Evolutionary conservation across 78 protist species (phyloP).

Genomic region (Isochrysis galbana): DNA sequence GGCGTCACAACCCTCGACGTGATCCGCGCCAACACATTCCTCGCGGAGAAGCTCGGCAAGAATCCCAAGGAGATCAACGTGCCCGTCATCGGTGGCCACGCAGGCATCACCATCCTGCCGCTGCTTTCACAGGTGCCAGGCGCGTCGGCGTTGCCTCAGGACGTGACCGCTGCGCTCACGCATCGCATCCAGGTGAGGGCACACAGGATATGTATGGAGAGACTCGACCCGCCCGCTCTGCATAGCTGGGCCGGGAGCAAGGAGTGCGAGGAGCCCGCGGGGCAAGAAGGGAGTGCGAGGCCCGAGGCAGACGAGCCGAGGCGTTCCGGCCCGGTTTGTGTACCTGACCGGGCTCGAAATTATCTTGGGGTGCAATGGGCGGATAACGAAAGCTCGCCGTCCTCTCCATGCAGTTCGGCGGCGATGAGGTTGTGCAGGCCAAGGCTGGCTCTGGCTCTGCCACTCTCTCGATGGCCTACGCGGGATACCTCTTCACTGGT

Average conservation of each 20-base stretch:
- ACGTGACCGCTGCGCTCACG: background rate
- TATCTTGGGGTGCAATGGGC: background rate
- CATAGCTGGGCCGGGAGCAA: no score
- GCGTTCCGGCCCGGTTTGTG: no score
- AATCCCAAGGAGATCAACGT: constrained; percentile 44
- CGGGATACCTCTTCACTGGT: constrained; percentile 76
- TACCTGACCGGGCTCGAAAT: no score
- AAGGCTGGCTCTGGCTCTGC: constrained; percentile 72
- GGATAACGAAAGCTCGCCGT: no score
- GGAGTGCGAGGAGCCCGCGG: no score
- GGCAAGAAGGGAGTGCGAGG: no score
- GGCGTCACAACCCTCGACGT: constrained; percentile 83
- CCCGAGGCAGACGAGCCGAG: no score
- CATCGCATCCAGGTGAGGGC: background rate
- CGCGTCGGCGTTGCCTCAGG: background rate
- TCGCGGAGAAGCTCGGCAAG: constrained; percentile 38
- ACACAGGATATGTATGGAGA: no score
- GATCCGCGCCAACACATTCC: constrained; percentile 73
- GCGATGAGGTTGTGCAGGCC: constrained; percentile 65
- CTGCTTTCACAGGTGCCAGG: constrained; percentile 55
- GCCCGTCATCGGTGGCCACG: constrained; percentile 87
- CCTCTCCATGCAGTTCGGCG: no score
- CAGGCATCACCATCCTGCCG: constrained; percentile 83
- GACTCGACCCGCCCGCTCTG: no score
- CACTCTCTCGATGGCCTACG: constrained; percentile 90